Conservation (phyloP, 495 filamentous ascomycete species). For the Aspergillus nidulans region DNA sequence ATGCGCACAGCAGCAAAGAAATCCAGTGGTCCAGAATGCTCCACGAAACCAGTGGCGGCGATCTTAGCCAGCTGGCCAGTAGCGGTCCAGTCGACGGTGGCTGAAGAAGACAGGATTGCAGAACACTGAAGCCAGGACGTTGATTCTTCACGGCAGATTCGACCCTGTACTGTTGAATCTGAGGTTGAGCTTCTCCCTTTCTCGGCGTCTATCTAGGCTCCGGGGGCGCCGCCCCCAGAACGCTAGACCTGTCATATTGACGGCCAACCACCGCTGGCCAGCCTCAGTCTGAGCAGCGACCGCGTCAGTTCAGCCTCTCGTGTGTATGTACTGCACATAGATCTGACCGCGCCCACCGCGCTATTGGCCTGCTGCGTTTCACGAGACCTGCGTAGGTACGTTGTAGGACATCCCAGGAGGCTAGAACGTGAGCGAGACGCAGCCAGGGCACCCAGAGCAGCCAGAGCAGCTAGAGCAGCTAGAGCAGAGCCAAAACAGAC, state of each 20-base stretch:
- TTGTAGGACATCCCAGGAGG: constrained; percentile 3
- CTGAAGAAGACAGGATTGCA: neutral
- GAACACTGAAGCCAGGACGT: too few relatives aligned
- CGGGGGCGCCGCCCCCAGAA: neutral
- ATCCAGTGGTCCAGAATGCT: constrained; percentile 36
- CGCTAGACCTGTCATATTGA: neutral
- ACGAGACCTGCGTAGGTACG: constrained; percentile 1
- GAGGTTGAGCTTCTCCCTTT: too few relatives aligned
- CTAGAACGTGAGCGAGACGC: neutral
- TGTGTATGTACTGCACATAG: neutral
- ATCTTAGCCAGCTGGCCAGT: neutral
- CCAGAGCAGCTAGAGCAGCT: neutral
- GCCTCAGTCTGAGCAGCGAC: too few relatives aligned
- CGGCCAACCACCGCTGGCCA: neutral
- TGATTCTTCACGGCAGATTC: neutral
- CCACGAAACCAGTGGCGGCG: constrained; percentile 37
- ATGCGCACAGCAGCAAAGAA: constrained; percentile 18
- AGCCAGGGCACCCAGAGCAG: neutral
- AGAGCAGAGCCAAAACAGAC: too few relatives aligned
- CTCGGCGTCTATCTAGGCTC: neutral
- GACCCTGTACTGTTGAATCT: too few relatives aligned
- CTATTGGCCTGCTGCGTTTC: constrained; percentile 5
- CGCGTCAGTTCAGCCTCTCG: neutral
- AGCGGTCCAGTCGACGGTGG: neutral
- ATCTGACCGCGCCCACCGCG: neutral